phyloP scores from a whole-genome alignment of 352 stramenopile species.

The Globisporangium carolinianum region DNA sequence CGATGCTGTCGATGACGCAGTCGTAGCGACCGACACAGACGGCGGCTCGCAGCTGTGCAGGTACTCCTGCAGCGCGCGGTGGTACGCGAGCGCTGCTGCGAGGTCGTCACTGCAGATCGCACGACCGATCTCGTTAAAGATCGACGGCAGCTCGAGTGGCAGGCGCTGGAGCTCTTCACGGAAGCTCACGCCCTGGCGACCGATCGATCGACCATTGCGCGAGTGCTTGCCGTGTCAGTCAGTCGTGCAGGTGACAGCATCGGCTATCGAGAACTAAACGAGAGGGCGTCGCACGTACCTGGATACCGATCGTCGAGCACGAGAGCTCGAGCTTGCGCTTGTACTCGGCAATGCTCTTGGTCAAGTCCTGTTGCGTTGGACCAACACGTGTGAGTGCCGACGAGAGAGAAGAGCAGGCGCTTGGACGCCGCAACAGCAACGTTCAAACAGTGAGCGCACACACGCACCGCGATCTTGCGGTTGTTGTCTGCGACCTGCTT shows the following conservation, averaged over 20 bases:
- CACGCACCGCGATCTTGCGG: conserved; percentile 57
- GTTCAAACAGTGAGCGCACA: background rate
- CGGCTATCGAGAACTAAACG: too few relatives aligned
- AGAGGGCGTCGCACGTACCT: conserved; percentile 11
- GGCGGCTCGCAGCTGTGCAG: conserved; percentile 47
- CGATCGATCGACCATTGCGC: too few relatives aligned
- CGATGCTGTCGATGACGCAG: conserved; percentile 9
- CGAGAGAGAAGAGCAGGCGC: too few relatives aligned
- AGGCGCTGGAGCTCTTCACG: conserved; percentile 56
- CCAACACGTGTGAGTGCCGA: background rate
- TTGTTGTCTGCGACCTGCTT: conserved; percentile 80
- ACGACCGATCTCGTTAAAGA: conserved; percentile 41
- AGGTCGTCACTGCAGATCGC: conserved; percentile 37
- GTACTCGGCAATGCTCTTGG: conserved; percentile 66
- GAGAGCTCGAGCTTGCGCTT: conserved; percentile 54
- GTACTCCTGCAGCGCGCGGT: conserved; percentile 59
- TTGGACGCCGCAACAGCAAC: background rate
- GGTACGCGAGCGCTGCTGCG: conserved; percentile 41
- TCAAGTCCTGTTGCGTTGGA: conserved; percentile 37
- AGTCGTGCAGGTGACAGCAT: background rate
- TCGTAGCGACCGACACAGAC: conserved; percentile 15
- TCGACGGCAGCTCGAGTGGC: conserved; percentile 41
- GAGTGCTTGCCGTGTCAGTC: background rate
- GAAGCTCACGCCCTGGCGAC: conserved; percentile 38
- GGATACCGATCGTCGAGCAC: conserved; percentile 58